phyloP scores from a whole-genome alignment of 371 early-diverging fungal genomes.

The Apophysomyces variabilis region DNA sequence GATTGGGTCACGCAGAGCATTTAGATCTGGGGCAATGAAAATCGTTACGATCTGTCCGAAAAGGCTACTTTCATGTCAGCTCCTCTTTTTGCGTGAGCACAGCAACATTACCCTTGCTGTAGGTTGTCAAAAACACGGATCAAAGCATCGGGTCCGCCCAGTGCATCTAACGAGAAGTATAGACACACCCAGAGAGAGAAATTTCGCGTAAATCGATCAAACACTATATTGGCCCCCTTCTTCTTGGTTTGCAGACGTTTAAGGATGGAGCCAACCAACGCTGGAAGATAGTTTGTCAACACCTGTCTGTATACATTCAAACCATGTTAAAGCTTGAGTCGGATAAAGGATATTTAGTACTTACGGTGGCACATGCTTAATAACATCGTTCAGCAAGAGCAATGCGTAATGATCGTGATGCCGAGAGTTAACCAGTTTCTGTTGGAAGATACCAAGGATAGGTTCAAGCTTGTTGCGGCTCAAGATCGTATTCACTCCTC shows the following conservation, averaged over 20 bases:
- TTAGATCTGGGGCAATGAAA: slow-evolving; percentile 74
- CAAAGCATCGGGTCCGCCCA: slow-evolving; percentile 67
- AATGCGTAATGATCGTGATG: slow-evolving; percentile 88
- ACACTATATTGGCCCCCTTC: slow-evolving; percentile 31
- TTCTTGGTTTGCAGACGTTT: slow-evolving; percentile 82
- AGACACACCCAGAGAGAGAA: slow-evolving; percentile 81
- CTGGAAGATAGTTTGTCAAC: slow-evolving; percentile 72
- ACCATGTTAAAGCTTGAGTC: slow-evolving; percentile 1
- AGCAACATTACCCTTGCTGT: slow-evolving; percentile 65
- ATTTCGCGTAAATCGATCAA: slow-evolving; percentile 69
- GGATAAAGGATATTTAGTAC: slow-evolving; percentile 21
- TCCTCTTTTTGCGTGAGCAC: neutral
- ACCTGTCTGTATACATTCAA: slow-evolving; percentile 37
- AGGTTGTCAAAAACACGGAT: slow-evolving; percentile 77
- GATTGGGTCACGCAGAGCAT: slow-evolving; percentile 60
- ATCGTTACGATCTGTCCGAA: slow-evolving; percentile 73
- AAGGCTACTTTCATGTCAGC: slow-evolving; percentile 43
- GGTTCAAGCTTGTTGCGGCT: slow-evolving; percentile 73
- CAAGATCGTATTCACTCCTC: slow-evolving; percentile 69
- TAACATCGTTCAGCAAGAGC: slow-evolving; percentile 75
- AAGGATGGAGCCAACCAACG: slow-evolving; percentile 77
- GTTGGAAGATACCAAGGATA: slow-evolving; percentile 91
- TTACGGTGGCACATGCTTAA: slow-evolving; percentile 72
- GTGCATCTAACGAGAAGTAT: slow-evolving; percentile 68
- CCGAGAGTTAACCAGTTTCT: slow-evolving; percentile 87